Conservation (phyloP, 2,329 filamentous ascomycete genomes). For the Hymenoscyphus salicellus region DNA sequence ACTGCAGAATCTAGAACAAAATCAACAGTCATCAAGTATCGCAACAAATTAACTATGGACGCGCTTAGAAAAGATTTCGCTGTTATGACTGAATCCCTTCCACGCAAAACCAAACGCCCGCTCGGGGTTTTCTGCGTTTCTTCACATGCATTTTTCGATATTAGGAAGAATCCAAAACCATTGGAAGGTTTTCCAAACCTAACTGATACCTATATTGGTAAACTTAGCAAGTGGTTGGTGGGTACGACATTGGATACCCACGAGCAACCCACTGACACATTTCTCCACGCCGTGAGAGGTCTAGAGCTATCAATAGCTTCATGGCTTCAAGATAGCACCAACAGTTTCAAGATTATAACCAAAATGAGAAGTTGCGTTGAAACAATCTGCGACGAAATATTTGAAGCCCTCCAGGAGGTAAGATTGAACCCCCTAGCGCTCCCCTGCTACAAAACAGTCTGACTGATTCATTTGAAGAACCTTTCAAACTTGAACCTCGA, state of each 20-base stretch:
- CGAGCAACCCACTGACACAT: constrained; percentile 11
- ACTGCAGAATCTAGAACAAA: too few species aligned
- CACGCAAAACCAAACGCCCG: not conserved
- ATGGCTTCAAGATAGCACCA: not conserved
- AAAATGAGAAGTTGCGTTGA: not conserved
- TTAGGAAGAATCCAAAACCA: constrained; percentile 3
- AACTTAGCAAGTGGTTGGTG: constrained; percentile 18
- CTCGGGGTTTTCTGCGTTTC: constrained; percentile 22
- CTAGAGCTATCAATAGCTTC: not conserved
- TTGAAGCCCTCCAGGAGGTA: not conserved
- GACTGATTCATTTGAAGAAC: too few species aligned
- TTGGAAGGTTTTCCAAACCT: constrained; percentile 11
- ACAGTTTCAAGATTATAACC: not conserved
- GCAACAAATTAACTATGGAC: constrained; percentile 2
- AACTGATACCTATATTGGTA: constrained; percentile 17
- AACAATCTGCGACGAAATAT: not conserved
- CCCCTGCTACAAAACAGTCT: too few species aligned
- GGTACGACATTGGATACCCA: constrained; percentile 17
- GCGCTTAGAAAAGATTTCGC: constrained; percentile 16
- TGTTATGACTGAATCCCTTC: constrained; percentile 11
- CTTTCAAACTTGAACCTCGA: too few species aligned
- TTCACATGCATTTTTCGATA: constrained; percentile 8
- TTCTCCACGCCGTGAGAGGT: constrained; percentile 18
- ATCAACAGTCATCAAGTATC: too few species aligned
- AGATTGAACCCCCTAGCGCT: not conserved